A percentile compares a stretch with the other conserved stretches of the same genome.
Conservation (phyloP, 371 early-diverging fungal genomes). For the Apophysomyces variabilis region DNA sequence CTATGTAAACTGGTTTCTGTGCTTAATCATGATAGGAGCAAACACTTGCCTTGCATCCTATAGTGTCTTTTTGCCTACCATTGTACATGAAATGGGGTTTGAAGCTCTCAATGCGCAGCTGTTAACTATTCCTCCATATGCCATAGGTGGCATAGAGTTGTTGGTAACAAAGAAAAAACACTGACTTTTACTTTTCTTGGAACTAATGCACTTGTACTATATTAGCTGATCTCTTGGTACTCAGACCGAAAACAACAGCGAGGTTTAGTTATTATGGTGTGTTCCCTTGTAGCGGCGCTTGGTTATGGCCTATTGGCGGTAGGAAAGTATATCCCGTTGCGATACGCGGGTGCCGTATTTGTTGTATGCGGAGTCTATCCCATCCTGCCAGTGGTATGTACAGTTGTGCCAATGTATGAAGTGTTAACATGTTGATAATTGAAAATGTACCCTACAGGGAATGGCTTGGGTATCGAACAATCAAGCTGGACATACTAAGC, state of each 20-base stretch:
- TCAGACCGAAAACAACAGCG: conserved; percentile 20
- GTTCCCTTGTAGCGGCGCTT: background rate
- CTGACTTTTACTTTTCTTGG: background rate
- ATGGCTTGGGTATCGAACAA: conserved; percentile 49
- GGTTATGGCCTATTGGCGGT: conserved; percentile 20
- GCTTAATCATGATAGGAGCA: conserved; percentile 9
- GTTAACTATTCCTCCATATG: conserved; percentile 28
- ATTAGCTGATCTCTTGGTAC: conserved; percentile 13
- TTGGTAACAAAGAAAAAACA: conserved; percentile 6
- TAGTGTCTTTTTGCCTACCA: conserved; percentile 25
- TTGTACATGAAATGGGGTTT: conserved; percentile 23
- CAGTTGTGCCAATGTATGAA: background rate
- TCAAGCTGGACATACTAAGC: conserved; percentile 44
- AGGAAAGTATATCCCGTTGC: conserved; percentile 22
- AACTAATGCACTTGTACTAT: too few relatives aligned
- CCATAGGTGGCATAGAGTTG: conserved; percentile 13
- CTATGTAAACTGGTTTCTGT: conserved; percentile 15
- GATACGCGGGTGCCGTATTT: conserved; percentile 43
- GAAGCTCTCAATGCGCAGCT: conserved; percentile 20
- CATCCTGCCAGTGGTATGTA: conserved; percentile 22
- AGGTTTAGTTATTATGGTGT: background rate
- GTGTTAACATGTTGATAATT: too few relatives aligned
- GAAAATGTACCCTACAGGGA: conserved; percentile 9
- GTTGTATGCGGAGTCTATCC: conserved; percentile 46
- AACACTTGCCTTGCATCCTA: conserved; percentile 17